Percentiles rank a stretch among this genome's conserved stretches.
These are phyloP conservation scores for Salisapilia sapeloensis DNA, from an alignment of 352 stramenopile genomes.

Conservation along the genomic window DNA sequence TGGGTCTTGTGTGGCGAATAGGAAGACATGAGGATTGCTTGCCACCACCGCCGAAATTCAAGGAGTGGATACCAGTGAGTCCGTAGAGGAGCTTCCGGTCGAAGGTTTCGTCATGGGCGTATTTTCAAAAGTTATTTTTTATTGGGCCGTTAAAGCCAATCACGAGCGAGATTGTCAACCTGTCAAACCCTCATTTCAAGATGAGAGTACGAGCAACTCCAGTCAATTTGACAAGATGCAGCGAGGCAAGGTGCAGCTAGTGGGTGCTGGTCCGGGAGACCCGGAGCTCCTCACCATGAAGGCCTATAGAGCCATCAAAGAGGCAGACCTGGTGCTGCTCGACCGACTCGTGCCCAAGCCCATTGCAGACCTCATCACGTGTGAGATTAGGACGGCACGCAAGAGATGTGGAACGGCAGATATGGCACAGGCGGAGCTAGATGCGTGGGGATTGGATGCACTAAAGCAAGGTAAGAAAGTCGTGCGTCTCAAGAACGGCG, in stretches of 20 bases:
- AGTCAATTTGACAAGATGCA: no score
- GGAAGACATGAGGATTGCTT: no score
- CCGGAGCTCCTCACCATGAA: conserved; percentile 91
- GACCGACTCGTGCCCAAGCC: conserved; percentile 86
- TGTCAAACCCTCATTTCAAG: no score
- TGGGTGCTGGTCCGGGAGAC: conserved; percentile 87
- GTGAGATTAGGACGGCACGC: conserved; percentile 83
- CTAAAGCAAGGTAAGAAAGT: conserved; percentile 82
- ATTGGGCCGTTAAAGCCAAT: no score
- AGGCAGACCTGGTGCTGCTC: conserved; percentile 84
- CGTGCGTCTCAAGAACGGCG: conserved; percentile 93
- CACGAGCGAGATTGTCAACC: no score
- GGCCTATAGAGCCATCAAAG: conserved; percentile 68
- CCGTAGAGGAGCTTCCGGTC: no score
- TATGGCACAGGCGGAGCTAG: conserved; percentile 86
- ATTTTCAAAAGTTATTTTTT: no score
- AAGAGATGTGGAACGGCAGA: conserved; percentile 93
- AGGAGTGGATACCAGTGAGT: no score
- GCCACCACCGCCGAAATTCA: no score
- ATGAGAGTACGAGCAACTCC: no score
- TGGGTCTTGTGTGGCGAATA: no score
- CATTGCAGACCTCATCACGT: conserved; percentile 80
- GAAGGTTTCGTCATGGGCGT: no score
- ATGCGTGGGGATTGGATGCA: conserved; percentile 84
- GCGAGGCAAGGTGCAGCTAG: conserved; percentile 43